These are phyloP conservation scores for Alisma plantagoaquatica DNA, from an alignment of 106 monocot species.

Conservation along the genomic window DNA sequence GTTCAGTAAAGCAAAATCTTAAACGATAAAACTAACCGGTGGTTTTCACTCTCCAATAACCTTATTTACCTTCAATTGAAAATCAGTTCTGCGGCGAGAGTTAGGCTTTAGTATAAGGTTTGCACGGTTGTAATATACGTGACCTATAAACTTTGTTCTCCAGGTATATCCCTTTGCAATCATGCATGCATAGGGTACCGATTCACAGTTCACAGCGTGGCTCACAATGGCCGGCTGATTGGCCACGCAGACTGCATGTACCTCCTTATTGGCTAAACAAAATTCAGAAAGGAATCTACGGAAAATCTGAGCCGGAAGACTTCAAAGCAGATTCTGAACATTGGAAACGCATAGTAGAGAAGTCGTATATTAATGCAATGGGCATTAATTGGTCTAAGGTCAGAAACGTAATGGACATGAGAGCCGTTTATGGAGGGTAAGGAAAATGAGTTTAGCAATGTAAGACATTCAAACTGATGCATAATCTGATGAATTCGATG, in stretches of 20 bases:
- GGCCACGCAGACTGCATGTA: constrained; percentile 43
- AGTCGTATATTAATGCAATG: constrained; percentile 58
- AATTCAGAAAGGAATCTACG: constrained; percentile 48
- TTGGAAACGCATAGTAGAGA: constrained; percentile 54
- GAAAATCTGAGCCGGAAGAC: constrained; percentile 50
- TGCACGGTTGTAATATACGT: no score
- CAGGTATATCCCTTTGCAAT: constrained; percentile 76
- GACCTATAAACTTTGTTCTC: not conserved
- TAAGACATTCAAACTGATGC: not conserved
- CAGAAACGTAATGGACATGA: constrained; percentile 98
- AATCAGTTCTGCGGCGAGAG: no score
- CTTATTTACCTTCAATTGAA: no score
- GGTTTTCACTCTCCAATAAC: no score
- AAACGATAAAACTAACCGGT: no score
- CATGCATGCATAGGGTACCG: constrained; percentile 76
- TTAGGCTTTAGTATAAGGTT: no score
- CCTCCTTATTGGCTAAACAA: constrained; percentile 80
- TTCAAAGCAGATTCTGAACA: constrained; percentile 59
- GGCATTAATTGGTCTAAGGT: constrained; percentile 73
- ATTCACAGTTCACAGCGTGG: constrained; percentile 37
- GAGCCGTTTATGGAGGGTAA: constrained; percentile 97
- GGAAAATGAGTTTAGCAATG: not conserved
- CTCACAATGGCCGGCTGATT: constrained; percentile 54
- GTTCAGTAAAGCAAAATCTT: no score
- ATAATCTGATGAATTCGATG: not conserved